phyloP scores from a whole-genome alignment of 2,329 filamentous ascomycete species.

The Aurifilum marmelostoma region DNA sequence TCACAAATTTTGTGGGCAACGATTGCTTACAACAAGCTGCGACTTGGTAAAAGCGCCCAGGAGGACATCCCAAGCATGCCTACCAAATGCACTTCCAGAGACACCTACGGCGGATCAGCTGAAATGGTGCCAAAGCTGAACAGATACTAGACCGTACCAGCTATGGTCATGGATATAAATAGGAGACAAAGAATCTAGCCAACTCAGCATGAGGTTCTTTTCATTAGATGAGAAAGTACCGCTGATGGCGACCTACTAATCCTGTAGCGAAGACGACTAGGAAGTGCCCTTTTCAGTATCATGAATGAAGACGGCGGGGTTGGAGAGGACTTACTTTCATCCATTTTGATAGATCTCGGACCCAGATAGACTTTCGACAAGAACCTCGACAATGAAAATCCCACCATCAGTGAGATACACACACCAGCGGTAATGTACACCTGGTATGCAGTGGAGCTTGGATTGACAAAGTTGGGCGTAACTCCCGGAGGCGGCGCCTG shows the following conservation, averaged over 20 bases:
- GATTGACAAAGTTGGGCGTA: too few species aligned
- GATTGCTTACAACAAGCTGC: background rate
- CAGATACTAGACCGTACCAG: background rate
- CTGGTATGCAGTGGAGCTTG: too few species aligned
- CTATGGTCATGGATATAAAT: background rate
- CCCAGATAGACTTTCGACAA: background rate
- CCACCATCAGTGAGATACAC: too few species aligned
- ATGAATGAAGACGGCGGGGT: background rate
- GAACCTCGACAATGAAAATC: background rate
- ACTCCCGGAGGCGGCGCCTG: too few species aligned
- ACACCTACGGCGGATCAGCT: background rate
- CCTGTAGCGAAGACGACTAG: constrained; percentile 2
- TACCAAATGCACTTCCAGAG: background rate
- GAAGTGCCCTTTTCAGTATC: background rate
- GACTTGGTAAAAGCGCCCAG: constrained; percentile 8
- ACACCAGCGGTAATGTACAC: too few species aligned
- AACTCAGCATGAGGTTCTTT: constrained; percentile 3
- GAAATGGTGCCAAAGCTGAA: background rate
- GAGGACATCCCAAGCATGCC: constrained; percentile 4
- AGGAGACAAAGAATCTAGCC: background rate
- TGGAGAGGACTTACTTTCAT: background rate
- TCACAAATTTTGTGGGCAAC: too few species aligned
- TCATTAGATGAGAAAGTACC: too few species aligned
- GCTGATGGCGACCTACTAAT: background rate
- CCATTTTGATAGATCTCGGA: background rate